A percentile compares a stretch with the other conserved stretches of the same genome.
Conservation (phyloP, 306 rosid species). For the Elaeagnus macrophylla region DNA sequence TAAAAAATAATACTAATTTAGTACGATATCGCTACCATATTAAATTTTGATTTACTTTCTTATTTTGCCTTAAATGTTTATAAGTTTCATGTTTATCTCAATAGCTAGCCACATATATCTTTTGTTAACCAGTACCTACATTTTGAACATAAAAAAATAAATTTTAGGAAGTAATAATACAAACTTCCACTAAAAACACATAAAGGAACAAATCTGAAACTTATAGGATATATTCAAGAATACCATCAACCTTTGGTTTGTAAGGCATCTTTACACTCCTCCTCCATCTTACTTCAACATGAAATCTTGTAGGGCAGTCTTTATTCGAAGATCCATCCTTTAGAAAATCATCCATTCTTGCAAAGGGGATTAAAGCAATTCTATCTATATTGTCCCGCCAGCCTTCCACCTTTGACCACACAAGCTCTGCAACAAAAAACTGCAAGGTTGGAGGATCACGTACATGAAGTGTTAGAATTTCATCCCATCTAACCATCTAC, state of each 20-base stretch:
- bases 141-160: constrained; percentile 8
- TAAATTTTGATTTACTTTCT: too few relatives aligned
- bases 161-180: constrained; percentile 1
- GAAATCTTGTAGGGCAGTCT: constrained; percentile 81
- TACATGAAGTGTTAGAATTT: constrained; percentile 75
- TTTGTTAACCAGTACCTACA: constrained; percentile 94
- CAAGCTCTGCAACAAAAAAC: constrained; percentile 57
- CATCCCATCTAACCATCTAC: constrained; percentile 91
- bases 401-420: constrained; percentile 90
- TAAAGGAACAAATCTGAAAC: constrained; percentile 19
- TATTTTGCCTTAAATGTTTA: too few relatives aligned
- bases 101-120: too few relatives aligned
- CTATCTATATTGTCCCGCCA: constrained; percentile 78
- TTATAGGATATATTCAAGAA: constrained; percentile 87
- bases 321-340: constrained; percentile 74
- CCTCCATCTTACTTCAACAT: constrained; percentile 80
- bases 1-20: too few relatives aligned
- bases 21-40: too few relatives aligned
- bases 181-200: background rate
- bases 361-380: constrained; percentile 74
- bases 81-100: too few relatives aligned
- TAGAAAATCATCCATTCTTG: constrained; percentile 82
- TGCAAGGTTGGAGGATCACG: constrained; percentile 78
- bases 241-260: constrained; percentile 88
- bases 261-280: constrained; percentile 37